Base-by-base conservation (phyloP, 2,329 filamentous ascomycete species). In the Dryadomyces quercivorus region DNA sequence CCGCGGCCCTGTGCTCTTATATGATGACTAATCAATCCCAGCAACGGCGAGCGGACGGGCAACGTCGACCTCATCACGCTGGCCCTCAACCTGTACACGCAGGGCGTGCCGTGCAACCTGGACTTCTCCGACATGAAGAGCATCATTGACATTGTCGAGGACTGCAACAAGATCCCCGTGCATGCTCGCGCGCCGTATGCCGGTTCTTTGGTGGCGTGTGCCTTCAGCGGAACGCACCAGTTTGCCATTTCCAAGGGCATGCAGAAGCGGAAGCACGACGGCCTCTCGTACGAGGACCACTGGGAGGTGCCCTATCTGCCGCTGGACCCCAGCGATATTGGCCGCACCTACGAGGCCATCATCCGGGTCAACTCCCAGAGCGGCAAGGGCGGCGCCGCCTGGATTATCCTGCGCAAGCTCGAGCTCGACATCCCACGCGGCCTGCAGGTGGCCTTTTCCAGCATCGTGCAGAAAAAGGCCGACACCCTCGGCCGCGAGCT, bases 351-450 rank as follows among this genome's bases (percentile, higher is more conserved):
- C 78, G 91, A 97, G 71, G 92, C 92, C 56, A 86, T 97, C 66
- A 97, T 97, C 66, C 87, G 92, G 57, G 92, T 97, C 78, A 98
- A 97, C 75, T 95, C 88, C 18, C 92, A 97, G 69, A 88, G 83
- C 63, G 92, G 92, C 60, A 97, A 98, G 74, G 92, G 92, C 58
- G 93, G 93, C 62, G 85, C 88, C 57, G 91, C 92, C 51, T 97
- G 88, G 88, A 87, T 97, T 66, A 91, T 97, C 66, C 84, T 91
- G 66, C 85, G 86, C 62, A 85, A 89, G 64, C 81, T 97, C 58
- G 82, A 93, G 65, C 85, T 97, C 63, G 93, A 97, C 68, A 81
- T 97, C 52, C 93, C 93, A 16, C 88, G 93, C 59, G 90, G 90
- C 53, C 79, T 97, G 52, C 92, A 97, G 70, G 79, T 96, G 60